A percentile compares a stretch with the other conserved stretches of the same genome.
These are phyloP conservation scores for Cucumis hystrix DNA, from an alignment of 306 rosid genomes.

Conservation along the genomic window DNA sequence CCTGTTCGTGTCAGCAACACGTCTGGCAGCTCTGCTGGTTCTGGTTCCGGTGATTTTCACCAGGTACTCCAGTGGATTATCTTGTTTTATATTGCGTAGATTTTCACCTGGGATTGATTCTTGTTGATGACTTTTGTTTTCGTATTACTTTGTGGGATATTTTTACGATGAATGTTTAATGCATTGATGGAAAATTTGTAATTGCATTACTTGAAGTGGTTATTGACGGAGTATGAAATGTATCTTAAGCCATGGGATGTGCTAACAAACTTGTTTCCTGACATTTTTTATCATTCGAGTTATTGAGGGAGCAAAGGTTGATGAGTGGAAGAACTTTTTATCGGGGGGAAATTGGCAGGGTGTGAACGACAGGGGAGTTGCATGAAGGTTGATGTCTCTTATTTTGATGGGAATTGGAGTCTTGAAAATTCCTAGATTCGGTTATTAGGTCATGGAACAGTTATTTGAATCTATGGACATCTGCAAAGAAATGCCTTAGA, in stretches of 20 bases:
- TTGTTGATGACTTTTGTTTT: not conserved
- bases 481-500: not conserved
- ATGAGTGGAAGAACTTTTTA: not conserved
- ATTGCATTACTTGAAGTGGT: not conserved
- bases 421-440: not conserved
- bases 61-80: slow-evolving; percentile 33
- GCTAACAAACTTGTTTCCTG: not conserved
- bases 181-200: not conserved
- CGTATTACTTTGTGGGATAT: not conserved
- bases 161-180: not conserved
- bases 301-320: not conserved
- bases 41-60: slow-evolving; percentile 96
- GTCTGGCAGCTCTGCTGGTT: slow-evolving; percentile 91
- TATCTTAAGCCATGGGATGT: not conserved
- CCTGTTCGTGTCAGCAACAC: slow-evolving; percentile 96
- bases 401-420: not conserved
- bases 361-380: not conserved
- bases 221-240: not conserved
- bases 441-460: not conserved
- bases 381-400: not conserved
- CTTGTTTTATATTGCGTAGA: not conserved
- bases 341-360: not conserved
- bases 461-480: not conserved
- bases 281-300: not conserved
- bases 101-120: not conserved